Base-by-base conservation (phyloP, 345 rosid genomes). In the Citrus trifoliata region DNA sequence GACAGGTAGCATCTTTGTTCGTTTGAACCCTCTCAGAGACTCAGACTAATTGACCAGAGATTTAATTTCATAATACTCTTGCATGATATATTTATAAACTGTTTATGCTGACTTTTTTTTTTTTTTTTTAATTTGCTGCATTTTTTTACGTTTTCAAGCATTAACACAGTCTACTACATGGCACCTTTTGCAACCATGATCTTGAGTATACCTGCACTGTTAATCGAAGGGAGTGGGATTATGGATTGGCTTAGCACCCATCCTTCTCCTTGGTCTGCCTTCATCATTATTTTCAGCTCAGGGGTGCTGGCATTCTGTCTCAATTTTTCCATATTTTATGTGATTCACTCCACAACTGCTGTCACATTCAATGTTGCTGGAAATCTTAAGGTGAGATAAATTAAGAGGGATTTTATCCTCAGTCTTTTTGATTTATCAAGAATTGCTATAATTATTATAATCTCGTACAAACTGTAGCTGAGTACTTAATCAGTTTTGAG, bases 361-460 rank as follows among this genome's bases (percentile, higher is more conserved):
- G 99, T 96, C 77, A 96, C 99, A 30, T 96, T 96, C 83, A 96
- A 96, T 19, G 99, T 96, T 73, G 99, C 99, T 25, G 99, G 99
- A 80, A 96, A 96, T 84, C 98, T 96, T 30, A 96, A 96, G 99
- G 99, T 94, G 86, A 88, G 88, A 79, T 38, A 25, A 73, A 25
- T 79, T 4, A 27, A 8, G 6, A 42, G 40, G 40, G 53, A 18
- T 67, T 14, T 21, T 60, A 65, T 69, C 27, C 59, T 68, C 9
- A 8, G 18, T 4, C 28, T 6, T 75, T 80, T 48, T 59, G 12
- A 37, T 37, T 25, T 64, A 22, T 60, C 60, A 25, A 9, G 22
- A 37, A 61, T 59, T 40, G 35, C 18, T 7, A n/a, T 55, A 55
- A 19, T 32, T 22, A 22, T 5, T 35, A 28, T 32, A 9, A 2